These are phyloP conservation scores for Wickerhamiella shivajii DNA, from an alignment of 805 yeast genomes.

Conservation along the genomic window DNA sequence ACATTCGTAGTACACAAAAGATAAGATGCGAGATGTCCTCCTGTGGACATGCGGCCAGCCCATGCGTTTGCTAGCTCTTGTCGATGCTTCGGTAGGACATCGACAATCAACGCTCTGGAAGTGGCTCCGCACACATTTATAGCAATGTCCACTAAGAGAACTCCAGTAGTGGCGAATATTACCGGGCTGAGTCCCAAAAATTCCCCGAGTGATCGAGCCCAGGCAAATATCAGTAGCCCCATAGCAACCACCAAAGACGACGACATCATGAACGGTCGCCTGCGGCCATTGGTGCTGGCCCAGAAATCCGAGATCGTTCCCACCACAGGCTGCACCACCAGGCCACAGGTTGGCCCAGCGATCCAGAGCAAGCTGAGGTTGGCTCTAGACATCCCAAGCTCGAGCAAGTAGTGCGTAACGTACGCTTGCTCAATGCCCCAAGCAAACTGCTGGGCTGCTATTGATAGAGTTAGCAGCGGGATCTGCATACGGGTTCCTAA, in stretches of 20 bases:
- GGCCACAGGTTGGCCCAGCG: conserved; percentile 52
- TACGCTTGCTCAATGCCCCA: conserved; percentile 56
- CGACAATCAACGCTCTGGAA: conserved; percentile 46
- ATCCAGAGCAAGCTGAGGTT: conserved; percentile 46
- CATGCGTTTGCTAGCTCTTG: conserved; percentile 49
- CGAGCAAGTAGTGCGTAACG: conserved; percentile 46
- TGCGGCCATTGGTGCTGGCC: conserved; percentile 29
- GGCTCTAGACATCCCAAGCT: conserved; percentile 46
- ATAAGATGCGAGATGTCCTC: conserved; percentile 44
- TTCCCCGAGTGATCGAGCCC: conserved; percentile 29
- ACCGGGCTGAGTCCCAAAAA: conserved; percentile 23
- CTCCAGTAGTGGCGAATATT: conserved; percentile 26
- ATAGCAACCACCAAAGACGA: conserved; percentile 36
- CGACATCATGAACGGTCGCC: conserved; percentile 43
- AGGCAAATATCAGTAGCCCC: conserved; percentile 31
- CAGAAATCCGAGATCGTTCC: conserved; percentile 41
- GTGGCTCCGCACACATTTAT: conserved; percentile 47
- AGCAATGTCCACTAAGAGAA: conserved; percentile 41
- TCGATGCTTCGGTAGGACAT: conserved; percentile 41
- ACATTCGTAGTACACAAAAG: conserved; percentile 37
- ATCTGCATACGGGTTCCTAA: conserved; percentile 12
- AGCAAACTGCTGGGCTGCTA: conserved; percentile 48
- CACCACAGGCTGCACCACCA: conserved; percentile 48
- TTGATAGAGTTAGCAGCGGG: conserved; percentile 21
- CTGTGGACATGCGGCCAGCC: conserved; percentile 52